These are phyloP conservation scores for Collybiopsis luxurians DNA, from an alignment of 768 basidiomycete species.

Conservation along the genomic window DNA sequence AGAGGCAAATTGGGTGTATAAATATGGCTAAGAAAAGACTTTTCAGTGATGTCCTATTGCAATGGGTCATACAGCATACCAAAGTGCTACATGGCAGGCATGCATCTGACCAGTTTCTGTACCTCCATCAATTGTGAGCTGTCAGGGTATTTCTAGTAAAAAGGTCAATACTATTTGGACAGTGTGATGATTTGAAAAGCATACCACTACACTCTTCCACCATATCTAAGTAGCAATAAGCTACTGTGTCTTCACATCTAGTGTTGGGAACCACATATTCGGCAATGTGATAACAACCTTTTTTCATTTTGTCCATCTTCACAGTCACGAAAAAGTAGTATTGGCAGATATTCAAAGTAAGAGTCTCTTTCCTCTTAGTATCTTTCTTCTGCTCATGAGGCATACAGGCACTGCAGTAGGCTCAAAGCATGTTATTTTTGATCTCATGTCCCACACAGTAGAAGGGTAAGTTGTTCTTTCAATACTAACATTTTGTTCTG, in stretches of 20 bases:
- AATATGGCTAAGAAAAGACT: neutral
- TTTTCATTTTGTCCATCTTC: too few species aligned
- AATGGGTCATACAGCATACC: neutral
- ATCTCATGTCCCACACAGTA: neutral
- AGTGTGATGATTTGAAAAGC: neutral
- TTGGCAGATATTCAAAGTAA: too few species aligned
- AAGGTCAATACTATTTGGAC: neutral
- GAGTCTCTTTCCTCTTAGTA: too few species aligned
- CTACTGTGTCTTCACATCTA: neutral
- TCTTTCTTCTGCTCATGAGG: too few species aligned
- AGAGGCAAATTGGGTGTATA: neutral
- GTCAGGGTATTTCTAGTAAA: neutral
- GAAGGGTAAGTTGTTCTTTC: too few species aligned
- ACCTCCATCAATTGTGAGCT: neutral
- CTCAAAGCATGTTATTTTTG: neutral
- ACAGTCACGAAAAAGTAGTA: too few species aligned
- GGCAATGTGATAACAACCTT: too few species aligned
- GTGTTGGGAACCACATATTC: neutral
- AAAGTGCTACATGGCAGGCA: neutral
- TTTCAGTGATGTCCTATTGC: neutral
- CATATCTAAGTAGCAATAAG: neutral
- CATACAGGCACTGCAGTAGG: too few species aligned
- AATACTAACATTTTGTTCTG: too few species aligned
- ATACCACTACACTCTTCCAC: neutral
- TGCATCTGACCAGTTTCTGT: neutral